These are phyloP conservation scores for Russula abietina DNA, from an alignment of 768 basidiomycete genomes.

Conservation along the genomic window DNA sequence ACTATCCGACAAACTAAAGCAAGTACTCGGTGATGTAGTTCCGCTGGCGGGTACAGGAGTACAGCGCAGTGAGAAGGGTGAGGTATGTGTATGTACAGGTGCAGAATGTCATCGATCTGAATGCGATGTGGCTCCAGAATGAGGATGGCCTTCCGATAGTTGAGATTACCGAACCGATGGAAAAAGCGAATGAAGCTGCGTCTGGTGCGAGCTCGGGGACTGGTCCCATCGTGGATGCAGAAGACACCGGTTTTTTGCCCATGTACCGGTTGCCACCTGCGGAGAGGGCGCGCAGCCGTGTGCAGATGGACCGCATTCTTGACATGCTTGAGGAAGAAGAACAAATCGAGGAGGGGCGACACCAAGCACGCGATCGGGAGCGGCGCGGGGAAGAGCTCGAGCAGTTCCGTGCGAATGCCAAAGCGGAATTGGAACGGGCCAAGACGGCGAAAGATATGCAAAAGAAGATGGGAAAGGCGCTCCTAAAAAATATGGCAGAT, in stretches of 20 bases:
- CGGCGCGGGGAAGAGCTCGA: constrained; percentile 43
- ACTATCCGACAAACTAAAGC: constrained; percentile 53
- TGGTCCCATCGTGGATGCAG: constrained; percentile 22
- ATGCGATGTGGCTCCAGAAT: constrained; percentile 49
- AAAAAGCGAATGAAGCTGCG: constrained; percentile 26
- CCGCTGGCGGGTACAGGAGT: constrained; percentile 26
- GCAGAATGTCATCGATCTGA: constrained; percentile 23
- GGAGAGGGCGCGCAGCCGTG: constrained; percentile 46
- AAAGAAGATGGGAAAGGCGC: constrained; percentile 72
- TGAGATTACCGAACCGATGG: constrained; percentile 59
- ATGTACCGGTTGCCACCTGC: constrained; percentile 40
- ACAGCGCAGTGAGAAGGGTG: constrained; percentile 48
- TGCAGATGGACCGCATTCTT: constrained; percentile 59
- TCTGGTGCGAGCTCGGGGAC: constrained; percentile 8
- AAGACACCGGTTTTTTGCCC: constrained; percentile 45
- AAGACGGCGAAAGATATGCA: constrained; percentile 48
- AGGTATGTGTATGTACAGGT: constrained; percentile 44
- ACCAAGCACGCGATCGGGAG: constrained; percentile 38
- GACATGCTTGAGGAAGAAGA: constrained; percentile 72
- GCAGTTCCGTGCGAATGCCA: constrained; percentile 46
- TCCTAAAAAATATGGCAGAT: constrained; percentile 44
- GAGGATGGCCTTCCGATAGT: constrained; percentile 77
- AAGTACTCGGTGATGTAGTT: constrained; percentile 45
- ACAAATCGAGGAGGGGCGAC: constrained; percentile 37
- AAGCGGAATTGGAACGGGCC: constrained; percentile 36